Conservation (phyloP, 1,139 yeast species). For the Pichia norvegensis region DNA sequence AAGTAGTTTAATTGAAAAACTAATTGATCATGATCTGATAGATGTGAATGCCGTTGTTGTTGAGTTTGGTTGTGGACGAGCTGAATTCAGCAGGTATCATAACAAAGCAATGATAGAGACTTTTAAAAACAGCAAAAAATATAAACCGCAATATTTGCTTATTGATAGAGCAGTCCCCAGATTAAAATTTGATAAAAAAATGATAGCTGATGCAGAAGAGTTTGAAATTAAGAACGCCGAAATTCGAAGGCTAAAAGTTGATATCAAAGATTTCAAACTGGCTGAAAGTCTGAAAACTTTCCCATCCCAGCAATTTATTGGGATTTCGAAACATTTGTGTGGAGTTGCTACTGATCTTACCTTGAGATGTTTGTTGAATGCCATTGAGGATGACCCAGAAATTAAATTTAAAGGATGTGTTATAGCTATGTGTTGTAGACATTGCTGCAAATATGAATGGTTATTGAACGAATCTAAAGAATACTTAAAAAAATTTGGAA, state of each 20-base stretch:
- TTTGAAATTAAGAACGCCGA: conserved; percentile 35
- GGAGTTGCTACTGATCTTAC: conserved; percentile 93
- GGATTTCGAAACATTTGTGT: conserved; percentile 81
- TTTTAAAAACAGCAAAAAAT: conserved; percentile 23
- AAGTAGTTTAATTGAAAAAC: conserved; percentile 67
- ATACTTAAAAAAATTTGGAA: conserved; percentile 27
- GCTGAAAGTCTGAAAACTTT: conserved; percentile 36
- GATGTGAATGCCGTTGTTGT: conserved; percentile 33
- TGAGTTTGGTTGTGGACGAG: conserved; percentile 91
- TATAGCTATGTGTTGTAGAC: conserved; percentile 94
- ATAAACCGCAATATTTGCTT: conserved; percentile 38
- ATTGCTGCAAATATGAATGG: conserved; percentile 56
- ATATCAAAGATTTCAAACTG: conserved; percentile 66
- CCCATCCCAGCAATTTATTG: conserved; percentile 34
- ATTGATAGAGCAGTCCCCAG: conserved; percentile 75
- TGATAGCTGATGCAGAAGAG: conserved; percentile 30
- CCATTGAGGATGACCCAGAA: conserved; percentile 5
- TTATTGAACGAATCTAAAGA: conserved; percentile 43
- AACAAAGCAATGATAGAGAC: conserved; percentile 33
- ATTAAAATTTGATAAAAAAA: conserved; percentile 69
- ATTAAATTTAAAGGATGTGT: conserved; percentile 42
- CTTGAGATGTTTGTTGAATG: conserved; percentile 51
- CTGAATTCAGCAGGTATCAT: conserved; percentile 70
- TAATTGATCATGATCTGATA: conserved; percentile 40
- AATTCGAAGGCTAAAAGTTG: conserved; percentile 55